These are phyloP conservation scores for Fragilariopsis cylindrus DNA, from an alignment of 108 stramenopile genomes.

Conservation along the genomic window DNA sequence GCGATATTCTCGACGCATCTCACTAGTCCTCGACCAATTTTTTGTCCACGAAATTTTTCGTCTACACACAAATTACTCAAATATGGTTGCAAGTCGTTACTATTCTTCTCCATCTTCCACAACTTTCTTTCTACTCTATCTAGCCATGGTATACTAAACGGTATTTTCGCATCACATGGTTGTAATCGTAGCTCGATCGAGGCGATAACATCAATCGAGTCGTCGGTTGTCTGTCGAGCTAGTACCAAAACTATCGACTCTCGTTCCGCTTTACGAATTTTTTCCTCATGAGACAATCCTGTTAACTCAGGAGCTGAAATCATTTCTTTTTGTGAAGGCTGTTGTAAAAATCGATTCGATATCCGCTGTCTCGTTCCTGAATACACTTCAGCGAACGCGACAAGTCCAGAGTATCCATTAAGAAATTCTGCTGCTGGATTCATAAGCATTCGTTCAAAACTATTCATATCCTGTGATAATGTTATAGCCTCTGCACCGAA, in stretches of 20 bases:
- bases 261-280: conserved; percentile 41
- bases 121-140: conserved; percentile 67
- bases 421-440: conserved; percentile 67
- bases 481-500: conserved; percentile 80
- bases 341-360: conserved; percentile 35
- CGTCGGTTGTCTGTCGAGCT: conserved; percentile 27
- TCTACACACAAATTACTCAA: conserved; percentile 82
- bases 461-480: conserved; percentile 53
- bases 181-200: conserved; percentile 75
- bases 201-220: conserved; percentile 63
- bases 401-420: conserved; percentile 67
- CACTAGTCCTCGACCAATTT: conserved; percentile 71
- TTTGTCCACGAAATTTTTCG: conserved; percentile 52
- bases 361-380: conserved; percentile 65
- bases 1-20: conserved; percentile 81
- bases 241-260: conserved; percentile 71
- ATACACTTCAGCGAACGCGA: conserved; percentile 80
- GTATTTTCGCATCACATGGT: conserved; percentile 86
- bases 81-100: conserved; percentile 68
- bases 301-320: conserved; percentile 35
- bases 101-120: conserved; percentile 12
- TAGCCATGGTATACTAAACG: conserved; percentile 81
- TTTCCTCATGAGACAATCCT: conserved; percentile 27
- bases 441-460: conserved; percentile 61
- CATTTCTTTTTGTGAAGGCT: not conserved